Evolutionary conservation across 2,329 filamentous ascomycete genomes (phyloP), one percentile per base, ranked within the genome.

Genomic region (Xylariaceae sp.): DNA sequence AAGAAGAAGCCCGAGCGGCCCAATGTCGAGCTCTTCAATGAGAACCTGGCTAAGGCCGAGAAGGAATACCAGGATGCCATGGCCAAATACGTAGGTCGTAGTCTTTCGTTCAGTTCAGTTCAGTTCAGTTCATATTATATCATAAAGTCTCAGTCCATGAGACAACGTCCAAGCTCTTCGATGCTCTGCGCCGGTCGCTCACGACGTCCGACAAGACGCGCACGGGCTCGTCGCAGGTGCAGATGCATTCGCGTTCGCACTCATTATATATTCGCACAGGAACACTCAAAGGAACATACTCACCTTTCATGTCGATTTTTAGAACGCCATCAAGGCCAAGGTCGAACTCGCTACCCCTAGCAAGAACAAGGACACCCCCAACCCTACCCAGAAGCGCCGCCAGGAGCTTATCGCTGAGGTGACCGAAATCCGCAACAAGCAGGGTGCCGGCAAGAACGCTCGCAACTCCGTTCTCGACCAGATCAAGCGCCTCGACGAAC

Each of bases 251-350:
- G 23, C 23, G 5, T 30, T 30, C 23, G 23, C 23, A 30, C 5
- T 30, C 23, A 30, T 30, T 30, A 30, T 30, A 30, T 30, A 30
- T 30, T 30, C 23, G 23, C 23, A 30, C 23, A 30, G 5, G 23
- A 30, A 30, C 23, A 30, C 23, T 30, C 23, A 30, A 30, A 30
- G 23, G 23, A 30, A 30, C 23, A 30, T 30, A 4, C 23, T 30
- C 6, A 47, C 56, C 17, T 44, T 61, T 45, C 63, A 68, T 61
- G 68, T 9, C 39, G 1, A 55, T 63, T 13, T 56, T 8, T 49
- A 97, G 93, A 92, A 90, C 72, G 87, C 88, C 66, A 81, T 94
- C 77, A 93, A 92, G 77, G 84, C 87, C 73, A 96, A 97, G 80
- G 85, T 97, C 72, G 92, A 97, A 60, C 80, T 87, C 65, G 90